Evolutionary conservation across 1,284 basidiomycete genomes (phyloP), one percentile per base, ranked within the genome.

Genomic region (Hypsizygus ulmarius): DNA sequence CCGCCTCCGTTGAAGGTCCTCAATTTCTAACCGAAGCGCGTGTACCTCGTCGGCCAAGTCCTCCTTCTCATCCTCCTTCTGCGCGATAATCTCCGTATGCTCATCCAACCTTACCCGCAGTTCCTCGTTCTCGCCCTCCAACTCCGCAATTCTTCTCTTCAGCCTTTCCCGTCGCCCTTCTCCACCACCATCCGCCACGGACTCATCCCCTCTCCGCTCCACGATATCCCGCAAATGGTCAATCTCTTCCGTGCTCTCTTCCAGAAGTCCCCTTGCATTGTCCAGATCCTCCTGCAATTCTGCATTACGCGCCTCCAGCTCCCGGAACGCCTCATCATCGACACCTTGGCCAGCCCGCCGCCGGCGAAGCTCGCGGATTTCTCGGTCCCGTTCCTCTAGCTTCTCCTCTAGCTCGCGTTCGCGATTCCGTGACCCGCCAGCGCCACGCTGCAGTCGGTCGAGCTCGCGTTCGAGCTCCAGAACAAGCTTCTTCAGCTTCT

Each of bases 401-500:
- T 77, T 78, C 54, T 82, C 79, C 62, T 88, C 87, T 25, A 89
- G 68, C 58, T 90, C 86, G 5, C 79, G 72, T 62, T 84, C 82
- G 16, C 80, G 72, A 32, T 63, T 61, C 42, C 67, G 65, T n/a
- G 67, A 68, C 1, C 66, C 50, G 37, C 74, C 75, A 28, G 75
- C 75, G 4, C 73, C 72, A 34, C 79, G 79, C 55, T 89, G 81
- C n/a, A 78, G 69, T 29, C 79, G 73, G 47, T 91, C 87, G 27
- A 94, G 70, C 51, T 90, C 90, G 39, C 81, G 78, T 63, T 95
- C 87, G 15, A 90, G 80, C 59, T 94, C 90, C 16, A 92, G 69
- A 1, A 95, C 77, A 21, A 93, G 79, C 66, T 94, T 93, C 70
- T 93, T 93, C 52, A 93, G 77, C 65, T 90, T 90, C 75, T 97